These are phyloP conservation scores for Pseudonitzschia pungens DNA, from an alignment of 108 stramenopile genomes.

Conservation along the genomic window DNA sequence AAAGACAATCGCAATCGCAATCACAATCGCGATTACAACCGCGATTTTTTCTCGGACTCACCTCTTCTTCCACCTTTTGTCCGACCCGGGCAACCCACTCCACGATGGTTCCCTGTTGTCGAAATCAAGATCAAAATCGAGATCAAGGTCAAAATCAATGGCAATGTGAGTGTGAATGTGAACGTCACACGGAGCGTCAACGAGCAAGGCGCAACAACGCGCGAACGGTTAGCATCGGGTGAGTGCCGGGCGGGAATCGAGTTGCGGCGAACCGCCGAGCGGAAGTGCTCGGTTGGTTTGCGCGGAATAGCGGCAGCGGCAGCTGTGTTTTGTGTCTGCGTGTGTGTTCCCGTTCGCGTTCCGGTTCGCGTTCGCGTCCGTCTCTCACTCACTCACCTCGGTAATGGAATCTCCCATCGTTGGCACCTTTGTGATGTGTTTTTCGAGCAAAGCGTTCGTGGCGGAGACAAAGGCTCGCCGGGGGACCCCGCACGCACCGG, in stretches of 20 bases:
- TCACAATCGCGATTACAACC: neutral
- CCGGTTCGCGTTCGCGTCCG: neutral
- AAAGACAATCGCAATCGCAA: no score
- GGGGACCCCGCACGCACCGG: no score
- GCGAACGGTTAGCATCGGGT: no score
- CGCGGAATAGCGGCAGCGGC: no score
- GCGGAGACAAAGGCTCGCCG: constrained; percentile 29
- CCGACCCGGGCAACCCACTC: constrained; percentile 81
- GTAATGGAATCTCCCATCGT: constrained; percentile 84
- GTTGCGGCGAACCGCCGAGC: no score
- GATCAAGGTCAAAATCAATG: constrained; percentile 1
- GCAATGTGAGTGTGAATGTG: no score
- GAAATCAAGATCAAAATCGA: constrained; percentile 15
- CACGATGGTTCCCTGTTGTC: constrained; percentile 78
- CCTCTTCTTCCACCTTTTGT: constrained; percentile 65
- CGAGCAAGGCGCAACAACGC: no score
- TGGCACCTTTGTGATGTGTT: constrained; percentile 71
- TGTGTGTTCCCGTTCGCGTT: neutral
- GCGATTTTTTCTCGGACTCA: neutral
- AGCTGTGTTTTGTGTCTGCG: no score
- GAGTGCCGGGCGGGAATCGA: no score
- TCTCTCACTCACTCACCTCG: constrained; percentile 42
- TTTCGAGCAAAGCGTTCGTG: constrained; percentile 41
- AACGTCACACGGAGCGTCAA: no score
- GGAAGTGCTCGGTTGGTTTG: no score